Evolutionary conservation across 1,284 basidiomycete species (phyloP).

Genomic region (Apiotrichum laibachii): DNA sequence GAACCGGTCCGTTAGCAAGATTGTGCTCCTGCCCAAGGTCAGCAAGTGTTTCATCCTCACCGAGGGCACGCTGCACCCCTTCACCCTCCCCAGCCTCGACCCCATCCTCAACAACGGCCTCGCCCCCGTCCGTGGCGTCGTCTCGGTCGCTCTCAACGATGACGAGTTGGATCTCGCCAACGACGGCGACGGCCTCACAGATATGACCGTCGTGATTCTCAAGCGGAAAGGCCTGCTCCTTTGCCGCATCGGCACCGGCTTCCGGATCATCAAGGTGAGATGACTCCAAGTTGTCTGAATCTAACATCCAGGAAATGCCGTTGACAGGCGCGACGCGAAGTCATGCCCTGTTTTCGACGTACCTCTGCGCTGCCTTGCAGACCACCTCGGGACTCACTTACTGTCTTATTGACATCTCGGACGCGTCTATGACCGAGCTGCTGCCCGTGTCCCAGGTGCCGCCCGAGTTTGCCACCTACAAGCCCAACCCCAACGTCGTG

Average conservation of each 20-base stretch:
- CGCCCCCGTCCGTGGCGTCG: conserved; percentile 72
- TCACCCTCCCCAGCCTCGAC: conserved; percentile 73
- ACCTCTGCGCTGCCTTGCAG: conserved; percentile 65
- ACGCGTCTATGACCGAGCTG: conserved; percentile 64
- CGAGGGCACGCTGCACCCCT: conserved; percentile 75
- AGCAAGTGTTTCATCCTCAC: conserved; percentile 36
- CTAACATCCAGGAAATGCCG: conserved; percentile 67
- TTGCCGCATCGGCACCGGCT: conserved; percentile 62
- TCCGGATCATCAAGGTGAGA: conserved; percentile 62
- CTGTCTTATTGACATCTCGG: conserved; percentile 71
- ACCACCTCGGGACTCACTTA: conserved; percentile 59
- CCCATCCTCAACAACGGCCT: conserved; percentile 60
- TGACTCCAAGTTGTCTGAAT: neutral
- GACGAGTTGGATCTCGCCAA: conserved; percentile 61
- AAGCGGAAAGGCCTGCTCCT: conserved; percentile 67
- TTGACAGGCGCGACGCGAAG: conserved; percentile 63
- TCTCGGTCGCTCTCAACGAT: conserved; percentile 76
- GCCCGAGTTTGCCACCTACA: conserved; percentile 36
- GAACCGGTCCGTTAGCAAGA: conserved; percentile 64
- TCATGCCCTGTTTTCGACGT: conserved; percentile 64
- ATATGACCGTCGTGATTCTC: conserved; percentile 74
- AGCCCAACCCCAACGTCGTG: conserved; percentile 66
- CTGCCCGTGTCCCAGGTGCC: conserved; percentile 72
- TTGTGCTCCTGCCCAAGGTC: conserved; percentile 71
- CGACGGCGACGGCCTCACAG: conserved; percentile 53